Base-by-base conservation (phyloP, 2,329 filamentous ascomycete genomes). In the Trichoderma guizhouense region DNA sequence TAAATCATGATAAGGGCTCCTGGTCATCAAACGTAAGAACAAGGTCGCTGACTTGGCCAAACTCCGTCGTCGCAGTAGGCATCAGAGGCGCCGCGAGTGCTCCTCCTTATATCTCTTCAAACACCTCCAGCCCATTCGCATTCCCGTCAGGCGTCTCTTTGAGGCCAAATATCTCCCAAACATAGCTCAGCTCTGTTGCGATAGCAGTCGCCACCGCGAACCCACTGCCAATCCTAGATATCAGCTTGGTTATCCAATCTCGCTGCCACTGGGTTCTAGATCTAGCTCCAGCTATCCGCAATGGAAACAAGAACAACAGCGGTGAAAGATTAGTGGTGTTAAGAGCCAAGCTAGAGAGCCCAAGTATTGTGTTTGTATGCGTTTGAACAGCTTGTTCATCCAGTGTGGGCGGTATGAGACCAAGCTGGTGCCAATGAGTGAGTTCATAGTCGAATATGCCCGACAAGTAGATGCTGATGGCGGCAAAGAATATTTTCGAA, bases 381-480 rank as follows among this genome's bases (percentile, higher is more conserved):
- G 28, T 43, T 4, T 76, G 73, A 15, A 81, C 74, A 1, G 76
- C 73, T 0, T 71, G 62, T 8, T 75, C 73, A 7, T 67, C 36
- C 0, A 82, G 34, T 0, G 73, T 77, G 0, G 80, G 77, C 0
- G 78, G 74, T 0, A 61, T 5, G 4, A 80, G 72, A 1, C 66
- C 75, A 11, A 78, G 72, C 0, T 55, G 58, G 0, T 76, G 72
- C 81, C 81, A 82, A 21, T 77, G 74, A 8, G 62, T 26, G 2
- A 79, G 75, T 11, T 81, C 79, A 15, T 82, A 82, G 71, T 82
- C 81, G 36, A 80, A 82, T 3, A 79, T 76, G 0, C 81, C 81
- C 0, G 81, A 82, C 5, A 82, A 76, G 39, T 82, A 82, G 7
- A 82, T 80, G 60, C 80, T 81, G 2, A 77, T 80, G 6, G 81